A percentile compares a stretch with the other conserved stretches of the same genome.
Conservation (phyloP, 495 filamentous ascomycete genomes). For the Mytilinidion resinicola region DNA sequence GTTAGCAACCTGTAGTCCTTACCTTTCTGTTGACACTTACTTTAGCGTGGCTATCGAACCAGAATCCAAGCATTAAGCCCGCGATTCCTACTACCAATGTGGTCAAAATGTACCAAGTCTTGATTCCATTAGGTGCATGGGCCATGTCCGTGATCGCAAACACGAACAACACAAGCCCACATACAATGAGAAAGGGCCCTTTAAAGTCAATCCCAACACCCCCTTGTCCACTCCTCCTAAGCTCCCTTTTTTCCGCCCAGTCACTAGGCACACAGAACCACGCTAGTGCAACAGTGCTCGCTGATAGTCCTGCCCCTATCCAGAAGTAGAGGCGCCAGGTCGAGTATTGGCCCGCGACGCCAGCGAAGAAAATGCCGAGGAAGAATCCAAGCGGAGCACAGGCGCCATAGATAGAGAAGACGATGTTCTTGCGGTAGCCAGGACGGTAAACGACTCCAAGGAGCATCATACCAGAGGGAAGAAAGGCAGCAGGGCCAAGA, state of each 20-base stretch:
- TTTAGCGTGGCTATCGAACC: no score
- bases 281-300: constrained; percentile 47
- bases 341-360: constrained; percentile 56
- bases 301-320: constrained; percentile 55
- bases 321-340: constrained; percentile 78
- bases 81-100: constrained; percentile 51
- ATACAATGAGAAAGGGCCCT: constrained; percentile 57
- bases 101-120: constrained; percentile 62
- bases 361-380: constrained; percentile 73
- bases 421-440: constrained; percentile 76
- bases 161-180: constrained; percentile 63
- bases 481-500: constrained; percentile 68
- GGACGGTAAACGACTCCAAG: constrained; percentile 76
- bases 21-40: constrained; percentile 47
- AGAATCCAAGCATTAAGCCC: no score
- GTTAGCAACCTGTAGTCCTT: no score
- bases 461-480: constrained; percentile 73
- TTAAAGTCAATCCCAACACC: constrained; percentile 64
- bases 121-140: constrained; percentile 63
- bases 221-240: neutral
- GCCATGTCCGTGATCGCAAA: constrained; percentile 73
- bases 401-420: constrained; percentile 76
- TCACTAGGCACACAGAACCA: constrained; percentile 64
- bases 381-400: constrained; percentile 77
- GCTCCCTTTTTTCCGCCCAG: constrained; percentile 41